phyloP scores from a whole-genome alignment of 2,329 filamentous ascomycete genomes.

The Penicillium brasilianum region DNA sequence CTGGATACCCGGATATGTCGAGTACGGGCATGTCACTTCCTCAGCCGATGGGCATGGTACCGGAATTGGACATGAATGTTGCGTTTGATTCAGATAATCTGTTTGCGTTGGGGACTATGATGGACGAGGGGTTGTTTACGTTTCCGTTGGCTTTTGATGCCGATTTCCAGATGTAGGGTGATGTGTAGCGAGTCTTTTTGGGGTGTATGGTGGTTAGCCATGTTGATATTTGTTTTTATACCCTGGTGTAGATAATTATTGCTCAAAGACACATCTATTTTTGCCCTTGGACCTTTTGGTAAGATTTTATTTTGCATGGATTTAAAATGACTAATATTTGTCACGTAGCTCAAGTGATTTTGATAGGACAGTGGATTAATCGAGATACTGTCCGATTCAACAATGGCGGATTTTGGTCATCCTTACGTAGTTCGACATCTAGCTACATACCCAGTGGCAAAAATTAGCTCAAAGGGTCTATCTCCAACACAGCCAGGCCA shows the following conservation, averaged over 20 bases:
- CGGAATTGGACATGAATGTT: slow-evolving; percentile 35
- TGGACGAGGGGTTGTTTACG: slow-evolving; percentile 41
- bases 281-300: background rate
- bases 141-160: slow-evolving; percentile 33
- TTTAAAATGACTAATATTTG: background rate
- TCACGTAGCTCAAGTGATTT: too few relatives aligned
- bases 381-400: too few relatives aligned
- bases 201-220: background rate
- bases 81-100: slow-evolving; percentile 37
- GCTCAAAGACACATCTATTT: background rate
- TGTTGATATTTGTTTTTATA: background rate
- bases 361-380: too few relatives aligned
- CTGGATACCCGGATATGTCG: slow-evolving; percentile 28
- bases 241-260: background rate
- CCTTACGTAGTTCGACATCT: too few relatives aligned
- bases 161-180: slow-evolving; percentile 30
- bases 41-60: slow-evolving; percentile 30
- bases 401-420: too few relatives aligned
- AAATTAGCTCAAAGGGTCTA: too few relatives aligned
- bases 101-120: slow-evolving; percentile 38
- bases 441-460: too few relatives aligned
- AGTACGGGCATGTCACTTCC: slow-evolving; percentile 22
- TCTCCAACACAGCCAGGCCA: too few relatives aligned
- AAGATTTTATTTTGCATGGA: background rate
- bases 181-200: background rate